A percentile compares a stretch with the other conserved stretches of the same genome.
Evolutionary conservation across 139 green algal species (phyloP).

Genomic region (Chlamydomonas incerta): DNA sequence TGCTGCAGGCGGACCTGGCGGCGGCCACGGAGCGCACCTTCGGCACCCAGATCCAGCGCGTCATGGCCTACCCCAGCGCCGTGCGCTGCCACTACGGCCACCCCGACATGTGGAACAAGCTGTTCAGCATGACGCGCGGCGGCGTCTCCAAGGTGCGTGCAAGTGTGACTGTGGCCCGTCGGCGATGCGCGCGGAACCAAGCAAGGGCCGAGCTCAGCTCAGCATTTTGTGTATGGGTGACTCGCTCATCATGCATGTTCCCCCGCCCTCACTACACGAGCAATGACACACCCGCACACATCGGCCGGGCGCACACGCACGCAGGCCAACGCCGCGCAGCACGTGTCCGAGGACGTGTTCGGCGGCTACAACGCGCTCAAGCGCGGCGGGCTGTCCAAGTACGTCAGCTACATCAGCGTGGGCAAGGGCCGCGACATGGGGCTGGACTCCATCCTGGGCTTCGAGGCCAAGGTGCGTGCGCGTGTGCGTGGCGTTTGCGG

Average conservation of each 20-base stretch:
- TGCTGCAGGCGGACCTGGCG: conserved; percentile 75
- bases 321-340: conserved; percentile 51
- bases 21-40: conserved; percentile 82
- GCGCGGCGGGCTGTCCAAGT: conserved; percentile 78
- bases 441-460: conserved; percentile 87
- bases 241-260: no score
- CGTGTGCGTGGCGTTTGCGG: no score
- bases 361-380: conserved; percentile 82
- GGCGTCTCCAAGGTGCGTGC: conserved; percentile 63
- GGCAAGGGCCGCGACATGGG: conserved; percentile 91
- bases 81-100: conserved; percentile 91
- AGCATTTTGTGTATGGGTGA: no score
- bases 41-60: conserved; percentile 79
- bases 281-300: no score
- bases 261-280: no score
- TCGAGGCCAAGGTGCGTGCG: conserved; percentile 82
- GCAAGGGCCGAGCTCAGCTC: no score
- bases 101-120: conserved; percentile 89
- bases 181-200: no score
- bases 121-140: conserved; percentile 84
- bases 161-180: no score
- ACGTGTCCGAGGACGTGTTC: conserved; percentile 63
- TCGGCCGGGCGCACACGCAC: no score
- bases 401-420: conserved; percentile 85
- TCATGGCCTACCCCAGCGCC: conserved; percentile 76